Percentiles rank a stretch among this genome's conserved stretches.
These are phyloP conservation scores for Kodamaea kakaduensis DNA, from an alignment of 805 yeast species.

Conservation along the genomic window DNA sequence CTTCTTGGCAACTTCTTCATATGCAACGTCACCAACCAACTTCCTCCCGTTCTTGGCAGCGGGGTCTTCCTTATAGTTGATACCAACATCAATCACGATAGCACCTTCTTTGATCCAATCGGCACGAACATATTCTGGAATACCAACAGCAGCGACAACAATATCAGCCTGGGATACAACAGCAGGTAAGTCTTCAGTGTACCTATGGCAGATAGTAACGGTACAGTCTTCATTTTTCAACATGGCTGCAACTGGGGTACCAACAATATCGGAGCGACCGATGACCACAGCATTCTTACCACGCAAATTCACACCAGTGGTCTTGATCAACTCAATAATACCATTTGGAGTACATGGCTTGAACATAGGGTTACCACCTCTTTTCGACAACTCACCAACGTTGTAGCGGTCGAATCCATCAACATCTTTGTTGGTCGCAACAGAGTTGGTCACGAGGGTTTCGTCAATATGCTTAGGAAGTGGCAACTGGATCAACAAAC, in stretches of 20 bases:
- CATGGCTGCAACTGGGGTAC: constrained; percentile 85
- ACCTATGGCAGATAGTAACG: constrained; percentile 82
- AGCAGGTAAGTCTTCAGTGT: constrained; percentile 56
- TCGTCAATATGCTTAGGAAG: constrained; percentile 79
- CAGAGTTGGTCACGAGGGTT: constrained; percentile 73
- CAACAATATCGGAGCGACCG: constrained; percentile 95
- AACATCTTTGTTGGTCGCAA: constrained; percentile 81
- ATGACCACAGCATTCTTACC: constrained; percentile 88
- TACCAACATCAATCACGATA: constrained; percentile 91
- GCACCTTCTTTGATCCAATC: constrained; percentile 85
- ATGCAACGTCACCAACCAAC: constrained; percentile 95
- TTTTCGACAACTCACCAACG: constrained; percentile 85
- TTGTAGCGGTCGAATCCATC: constrained; percentile 91
- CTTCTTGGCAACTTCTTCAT: constrained; percentile 53
- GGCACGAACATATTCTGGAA: constrained; percentile 77
- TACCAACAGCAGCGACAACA: constrained; percentile 89
- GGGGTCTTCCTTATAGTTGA: constrained; percentile 78
- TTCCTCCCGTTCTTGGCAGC: constrained; percentile 72
- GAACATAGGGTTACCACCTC: constrained; percentile 78
- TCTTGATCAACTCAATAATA: constrained; percentile 71
- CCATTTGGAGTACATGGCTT: constrained; percentile 97
- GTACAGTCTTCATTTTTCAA: constrained; percentile 79
- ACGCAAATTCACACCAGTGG: constrained; percentile 59
- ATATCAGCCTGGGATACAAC: constrained; percentile 71
- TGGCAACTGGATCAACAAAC: constrained; percentile 87